These are phyloP conservation scores for Chlorella sp. DNA, from an alignment of 139 green algal genomes.

Conservation along the genomic window DNA sequence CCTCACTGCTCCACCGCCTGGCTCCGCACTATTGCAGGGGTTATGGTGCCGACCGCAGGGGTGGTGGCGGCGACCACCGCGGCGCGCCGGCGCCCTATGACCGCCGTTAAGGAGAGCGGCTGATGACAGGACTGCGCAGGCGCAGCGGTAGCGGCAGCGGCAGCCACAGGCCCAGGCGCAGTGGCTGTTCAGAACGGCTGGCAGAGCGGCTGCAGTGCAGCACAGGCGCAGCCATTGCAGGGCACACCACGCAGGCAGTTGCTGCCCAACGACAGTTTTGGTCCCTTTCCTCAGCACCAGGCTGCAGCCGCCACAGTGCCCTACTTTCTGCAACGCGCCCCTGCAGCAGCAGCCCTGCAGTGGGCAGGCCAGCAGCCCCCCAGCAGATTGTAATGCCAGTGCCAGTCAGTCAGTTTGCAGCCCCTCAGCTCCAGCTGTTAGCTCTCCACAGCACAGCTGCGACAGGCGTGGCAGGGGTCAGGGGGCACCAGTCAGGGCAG, in stretches of 20 bases:
- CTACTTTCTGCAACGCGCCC: too few species aligned
- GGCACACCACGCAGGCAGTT: not conserved
- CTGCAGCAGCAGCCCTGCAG: too few species aligned
- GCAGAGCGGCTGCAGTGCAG: too few species aligned
- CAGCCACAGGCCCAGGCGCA: not conserved
- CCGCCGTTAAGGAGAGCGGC: constrained; percentile 7
- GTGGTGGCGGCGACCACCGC: not conserved
- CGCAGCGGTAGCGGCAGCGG: not conserved
- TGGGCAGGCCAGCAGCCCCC: too few species aligned
- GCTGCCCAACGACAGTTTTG: not conserved
- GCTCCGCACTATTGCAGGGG: not conserved
- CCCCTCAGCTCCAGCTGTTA: too few species aligned
- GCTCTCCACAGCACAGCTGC: too few species aligned
- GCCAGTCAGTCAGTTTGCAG: too few species aligned
- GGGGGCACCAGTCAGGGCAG: too few species aligned
- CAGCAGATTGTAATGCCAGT: too few species aligned
- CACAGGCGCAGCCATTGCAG: not conserved
- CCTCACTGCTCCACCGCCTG: not conserved
- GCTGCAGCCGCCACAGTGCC: too few species aligned
- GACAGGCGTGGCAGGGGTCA: too few species aligned
- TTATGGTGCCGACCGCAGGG: constrained; percentile 26
- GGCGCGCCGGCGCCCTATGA: constrained; percentile 16
- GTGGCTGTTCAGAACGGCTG: not conserved
- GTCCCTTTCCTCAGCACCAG: not conserved
- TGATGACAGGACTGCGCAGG: not conserved